Evolutionary conservation across 768 basidiomycete species (phyloP).

Genomic region (Galerina marginata): DNA sequence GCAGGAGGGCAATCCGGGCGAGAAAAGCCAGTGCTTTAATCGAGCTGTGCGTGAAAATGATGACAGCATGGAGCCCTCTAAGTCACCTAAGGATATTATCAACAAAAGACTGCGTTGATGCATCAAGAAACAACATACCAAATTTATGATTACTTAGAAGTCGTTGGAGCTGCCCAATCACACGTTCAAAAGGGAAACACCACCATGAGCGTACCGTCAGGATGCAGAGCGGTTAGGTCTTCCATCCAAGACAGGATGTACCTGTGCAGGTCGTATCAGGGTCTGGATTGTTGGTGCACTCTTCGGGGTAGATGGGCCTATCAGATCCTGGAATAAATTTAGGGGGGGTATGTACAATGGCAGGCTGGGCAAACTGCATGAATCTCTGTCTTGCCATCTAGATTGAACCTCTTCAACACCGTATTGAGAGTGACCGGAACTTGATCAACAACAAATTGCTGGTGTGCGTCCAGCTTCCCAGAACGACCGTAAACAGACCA

Average conservation of each 20-base stretch:
- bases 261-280: background rate
- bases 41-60: conserved; percentile 5
- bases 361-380: conserved; percentile 17
- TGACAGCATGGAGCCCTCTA: conserved; percentile 15
- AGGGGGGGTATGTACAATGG: conserved; percentile 12
- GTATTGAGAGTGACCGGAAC: conserved; percentile 12
- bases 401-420: conserved; percentile 10
- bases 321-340: conserved; percentile 4
- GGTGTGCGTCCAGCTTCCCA: background rate
- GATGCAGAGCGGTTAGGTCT: conserved; percentile 12
- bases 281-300: conserved; percentile 10
- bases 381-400: conserved; percentile 11
- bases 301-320: conserved; percentile 9
- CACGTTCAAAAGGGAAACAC: conserved; percentile 39
- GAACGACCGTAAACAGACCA: conserved; percentile 2
- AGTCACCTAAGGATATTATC: conserved; percentile 11
- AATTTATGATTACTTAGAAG: conserved; percentile 32
- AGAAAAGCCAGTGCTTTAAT: conserved; percentile 15
- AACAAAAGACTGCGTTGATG: background rate
- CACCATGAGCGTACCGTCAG: conserved; percentile 36
- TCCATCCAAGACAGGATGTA: conserved; percentile 17
- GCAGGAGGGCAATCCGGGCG: conserved; percentile 14
- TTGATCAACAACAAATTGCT: conserved; percentile 3
- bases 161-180: conserved; percentile 38
- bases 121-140: conserved; percentile 11